Evolutionary conservation across 169 alveolate genomes (phyloP).

Genomic region (Plasmodium vinckei): DNA sequence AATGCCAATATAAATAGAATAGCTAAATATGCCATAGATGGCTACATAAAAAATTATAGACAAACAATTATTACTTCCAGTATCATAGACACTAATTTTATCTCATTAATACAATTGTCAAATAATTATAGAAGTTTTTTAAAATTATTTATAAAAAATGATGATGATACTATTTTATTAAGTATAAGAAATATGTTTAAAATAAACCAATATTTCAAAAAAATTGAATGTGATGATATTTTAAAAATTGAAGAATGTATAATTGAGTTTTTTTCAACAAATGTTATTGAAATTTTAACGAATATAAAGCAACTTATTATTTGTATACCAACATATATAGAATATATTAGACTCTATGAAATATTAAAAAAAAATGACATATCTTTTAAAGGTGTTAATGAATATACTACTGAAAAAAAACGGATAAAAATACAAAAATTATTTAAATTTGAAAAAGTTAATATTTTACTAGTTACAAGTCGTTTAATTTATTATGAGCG

Average conservation of each 20-base stretch:
- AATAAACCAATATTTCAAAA: conserved; percentile 60
- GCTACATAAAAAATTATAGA: conserved; percentile 65
- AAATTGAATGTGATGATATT: conserved; percentile 46
- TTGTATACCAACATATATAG: conserved; percentile 71
- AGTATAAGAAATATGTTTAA: conserved; percentile 24
- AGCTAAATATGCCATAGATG: conserved; percentile 63
- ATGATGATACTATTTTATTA: conserved; percentile 23
- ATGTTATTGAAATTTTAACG: conserved; percentile 47
- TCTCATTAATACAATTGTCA: conserved; percentile 42
- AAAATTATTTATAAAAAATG: conserved; percentile 45
- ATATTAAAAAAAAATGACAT: conserved; percentile 69
- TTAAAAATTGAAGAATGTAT: conserved; percentile 63
- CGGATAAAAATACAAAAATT: conserved; percentile 37
- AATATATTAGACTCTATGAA: conserved; percentile 45
- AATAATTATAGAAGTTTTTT: conserved; percentile 40
- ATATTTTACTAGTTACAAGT: conserved; percentile 58
- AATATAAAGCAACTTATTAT: conserved; percentile 60
- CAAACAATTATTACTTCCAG: conserved; percentile 69
- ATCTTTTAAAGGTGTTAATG: conserved; percentile 69
- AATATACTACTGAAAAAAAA: conserved; percentile 71
- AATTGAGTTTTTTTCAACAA: conserved; percentile 39
- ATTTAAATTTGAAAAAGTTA: conserved; percentile 58
- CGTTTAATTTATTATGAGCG: conserved; percentile 72
- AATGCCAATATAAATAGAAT: conserved; percentile 63
- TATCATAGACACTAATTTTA: conserved; percentile 55